These are phyloP conservation scores for Viola pubescens DNA, from an alignment of 441 rosid genomes.

Conservation along the genomic window DNA sequence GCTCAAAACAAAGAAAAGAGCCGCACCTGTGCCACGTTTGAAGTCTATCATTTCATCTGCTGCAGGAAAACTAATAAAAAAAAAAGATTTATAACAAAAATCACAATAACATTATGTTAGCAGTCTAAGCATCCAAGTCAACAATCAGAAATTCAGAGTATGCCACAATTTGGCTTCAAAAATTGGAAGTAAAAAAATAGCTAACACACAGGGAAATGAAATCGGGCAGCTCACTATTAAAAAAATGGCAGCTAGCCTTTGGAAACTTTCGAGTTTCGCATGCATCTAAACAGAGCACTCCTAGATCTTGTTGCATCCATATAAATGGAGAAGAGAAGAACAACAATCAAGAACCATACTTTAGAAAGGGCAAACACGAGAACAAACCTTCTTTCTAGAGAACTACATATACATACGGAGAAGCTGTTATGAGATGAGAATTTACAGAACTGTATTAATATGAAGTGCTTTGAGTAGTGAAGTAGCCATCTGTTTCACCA, in stretches of 20 bases:
- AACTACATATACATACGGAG: constrained; percentile 4
- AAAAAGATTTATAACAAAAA: too few species aligned
- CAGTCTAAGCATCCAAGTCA: neutral
- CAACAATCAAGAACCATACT: neutral
- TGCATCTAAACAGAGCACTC: neutral
- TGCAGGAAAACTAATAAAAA: too few species aligned
- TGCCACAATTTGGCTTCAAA: neutral
- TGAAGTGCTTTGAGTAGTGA: constrained; percentile 54
- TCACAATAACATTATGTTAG: neutral
- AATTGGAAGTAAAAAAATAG: neutral
- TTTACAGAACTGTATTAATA: constrained; percentile 31
- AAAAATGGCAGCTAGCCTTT: constrained; percentile 2
- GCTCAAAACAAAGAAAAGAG: too few species aligned
- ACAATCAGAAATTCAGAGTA: neutral
- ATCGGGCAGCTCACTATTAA: neutral
- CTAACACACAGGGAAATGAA: neutral
- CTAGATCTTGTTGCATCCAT: neutral
- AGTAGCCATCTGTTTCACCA: constrained; percentile 98
- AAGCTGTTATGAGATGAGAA: neutral
- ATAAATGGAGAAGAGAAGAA: neutral
- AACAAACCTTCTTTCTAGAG: neutral
- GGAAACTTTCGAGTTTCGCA: neutral
- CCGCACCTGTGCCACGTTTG: too few species aligned
- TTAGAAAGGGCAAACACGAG: neutral
- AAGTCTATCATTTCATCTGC: too few species aligned